Percentiles rank a stretch among this genome's conserved stretches.
These are phyloP conservation scores for Clavispora santaluciae DNA, from an alignment of 805 yeast species.

Conservation along the genomic window DNA sequence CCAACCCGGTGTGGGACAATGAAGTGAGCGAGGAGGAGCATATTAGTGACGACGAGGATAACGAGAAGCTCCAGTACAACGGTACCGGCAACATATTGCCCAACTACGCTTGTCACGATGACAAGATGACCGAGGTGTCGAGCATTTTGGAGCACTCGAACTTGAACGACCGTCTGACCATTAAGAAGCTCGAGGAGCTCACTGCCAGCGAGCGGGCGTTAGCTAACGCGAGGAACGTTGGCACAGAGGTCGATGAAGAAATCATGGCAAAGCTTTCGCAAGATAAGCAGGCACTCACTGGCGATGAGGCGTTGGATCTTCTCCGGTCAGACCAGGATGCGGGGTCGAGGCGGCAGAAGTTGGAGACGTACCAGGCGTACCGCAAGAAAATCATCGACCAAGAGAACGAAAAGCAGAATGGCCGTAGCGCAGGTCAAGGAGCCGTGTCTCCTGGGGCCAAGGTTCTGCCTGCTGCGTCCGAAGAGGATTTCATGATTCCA, in stretches of 20 bases:
- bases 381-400: slow-evolving; percentile 58
- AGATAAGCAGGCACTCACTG: slow-evolving; percentile 38
- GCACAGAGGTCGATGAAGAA: slow-evolving; percentile 31
- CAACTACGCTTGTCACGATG: slow-evolving; percentile 46
- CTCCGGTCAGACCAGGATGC: slow-evolving; percentile 44
- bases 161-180: slow-evolving; percentile 41
- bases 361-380: slow-evolving; percentile 55
- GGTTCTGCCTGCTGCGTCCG: slow-evolving; percentile 7
- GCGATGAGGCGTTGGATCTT: slow-evolving; percentile 40
- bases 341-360: slow-evolving; percentile 42
- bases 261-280: slow-evolving; percentile 27
- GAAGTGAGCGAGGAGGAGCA: slow-evolving; percentile 57
- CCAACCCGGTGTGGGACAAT: slow-evolving; percentile 14
- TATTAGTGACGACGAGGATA: slow-evolving; percentile 55
- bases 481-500: slow-evolving; percentile 44
- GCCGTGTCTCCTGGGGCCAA: slow-evolving; percentile 1
- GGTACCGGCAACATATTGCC: slow-evolving; percentile 59
- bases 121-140: slow-evolving; percentile 35
- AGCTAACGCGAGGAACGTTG: slow-evolving; percentile 49
- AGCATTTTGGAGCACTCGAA: slow-evolving; percentile 35
- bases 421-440: slow-evolving; percentile 2
- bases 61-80: slow-evolving; percentile 51
- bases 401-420: slow-evolving; percentile 35
- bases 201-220: slow-evolving; percentile 57
- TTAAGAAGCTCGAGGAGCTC: slow-evolving; percentile 50